Conservation (phyloP, 192 early-diverging fungal genomes). For the Fimicolochytrium jonesii region DNA sequence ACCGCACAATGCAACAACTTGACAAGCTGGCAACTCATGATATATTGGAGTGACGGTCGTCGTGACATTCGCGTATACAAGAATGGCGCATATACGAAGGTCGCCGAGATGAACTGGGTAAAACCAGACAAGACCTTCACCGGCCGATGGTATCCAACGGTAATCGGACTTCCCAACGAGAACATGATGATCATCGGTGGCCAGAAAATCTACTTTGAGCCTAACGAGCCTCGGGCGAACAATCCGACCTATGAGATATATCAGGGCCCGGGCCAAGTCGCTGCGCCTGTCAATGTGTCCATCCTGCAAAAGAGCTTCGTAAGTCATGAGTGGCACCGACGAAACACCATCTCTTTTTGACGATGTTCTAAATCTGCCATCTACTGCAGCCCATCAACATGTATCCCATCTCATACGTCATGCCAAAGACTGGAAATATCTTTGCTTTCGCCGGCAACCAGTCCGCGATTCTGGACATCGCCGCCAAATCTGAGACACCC, state of each 20-base stretch:
- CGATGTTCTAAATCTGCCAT: too few species aligned
- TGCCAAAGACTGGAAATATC: slow-evolving; percentile 17
- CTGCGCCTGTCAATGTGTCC: slow-evolving; percentile 5
- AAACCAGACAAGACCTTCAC: neutral
- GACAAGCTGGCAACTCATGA: too few species aligned
- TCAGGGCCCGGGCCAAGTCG: neutral
- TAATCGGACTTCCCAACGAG: slow-evolving; percentile 16
- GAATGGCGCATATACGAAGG: slow-evolving; percentile 8
- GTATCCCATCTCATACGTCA: slow-evolving; percentile 24
- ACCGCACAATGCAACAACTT: too few species aligned
- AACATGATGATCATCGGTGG: slow-evolving; percentile 22
- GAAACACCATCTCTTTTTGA: too few species aligned
- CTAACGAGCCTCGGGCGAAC: slow-evolving; percentile 10
- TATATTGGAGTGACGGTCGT: slow-evolving; percentile 25
- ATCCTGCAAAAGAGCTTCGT: slow-evolving; percentile 8
- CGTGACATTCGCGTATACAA: slow-evolving; percentile 21
- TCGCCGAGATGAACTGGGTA: slow-evolving; percentile 12
- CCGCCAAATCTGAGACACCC: neutral
- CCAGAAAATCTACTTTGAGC: slow-evolving; percentile 10
- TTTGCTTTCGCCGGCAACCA: slow-evolving; percentile 18
- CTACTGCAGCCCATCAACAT: slow-evolving; percentile 27
- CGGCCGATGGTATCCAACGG: slow-evolving; percentile 32
- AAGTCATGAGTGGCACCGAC: too few species aligned
- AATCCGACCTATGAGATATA: slow-evolving; percentile 25
- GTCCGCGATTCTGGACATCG: neutral